Evolutionary conservation across 2,329 filamentous ascomycete genomes (phyloP), one percentile per base, ranked within the genome.

Genomic region (Fonsecaea pugnacius): DNA sequence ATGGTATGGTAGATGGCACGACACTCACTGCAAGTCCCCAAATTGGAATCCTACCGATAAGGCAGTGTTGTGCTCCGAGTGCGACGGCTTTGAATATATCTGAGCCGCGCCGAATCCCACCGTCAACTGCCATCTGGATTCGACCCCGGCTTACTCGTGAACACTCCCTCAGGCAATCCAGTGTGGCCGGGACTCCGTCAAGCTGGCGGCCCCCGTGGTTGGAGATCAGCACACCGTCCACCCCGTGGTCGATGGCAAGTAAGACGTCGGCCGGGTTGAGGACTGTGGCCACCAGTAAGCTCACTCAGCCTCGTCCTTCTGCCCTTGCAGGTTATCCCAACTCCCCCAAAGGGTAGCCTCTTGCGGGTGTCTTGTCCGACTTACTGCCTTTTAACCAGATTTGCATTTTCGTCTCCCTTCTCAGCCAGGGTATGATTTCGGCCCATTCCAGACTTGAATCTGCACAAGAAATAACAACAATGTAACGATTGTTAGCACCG

Each of bases 371-470:
- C n/a, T 4, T 40, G 38, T 2, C n/a, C 3, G 9, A 55, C 54
- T 63, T 63, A 70, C 70, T 61, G 35, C 66, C 66, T 53, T 68
- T 68, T 46, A 68, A 52, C 61, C 64, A 68, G 50, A 67, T 63
- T 36, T 70, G 40, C 66, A 72, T 67, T 2, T 65, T 68, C 1
- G 71, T 72, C 43, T 80, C 73, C 14, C 74, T 73, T 21, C 79
- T 73, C 33, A 86, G 70, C 79, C 81, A 85, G 0, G 77, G 76
- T 48, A 85, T 82, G 8, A 80, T 78, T 2, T 73, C 73, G 18
- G 80, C 80, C 84, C 84, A 86, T 60, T 80, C 79, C n/a, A 79
- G 69, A 16, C 73, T 76, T 1, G 76, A 69, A 57, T 80, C 79
- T 76, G 57, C 12, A 51, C 21, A 10, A 5, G 16, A 16, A 38